A percentile compares a stretch with the other conserved stretches of the same genome.
These are phyloP conservation scores for Stagonosporopsis rhizophila DNA, from an alignment of 2,329 filamentous ascomycete species.

Conservation along the genomic window DNA sequence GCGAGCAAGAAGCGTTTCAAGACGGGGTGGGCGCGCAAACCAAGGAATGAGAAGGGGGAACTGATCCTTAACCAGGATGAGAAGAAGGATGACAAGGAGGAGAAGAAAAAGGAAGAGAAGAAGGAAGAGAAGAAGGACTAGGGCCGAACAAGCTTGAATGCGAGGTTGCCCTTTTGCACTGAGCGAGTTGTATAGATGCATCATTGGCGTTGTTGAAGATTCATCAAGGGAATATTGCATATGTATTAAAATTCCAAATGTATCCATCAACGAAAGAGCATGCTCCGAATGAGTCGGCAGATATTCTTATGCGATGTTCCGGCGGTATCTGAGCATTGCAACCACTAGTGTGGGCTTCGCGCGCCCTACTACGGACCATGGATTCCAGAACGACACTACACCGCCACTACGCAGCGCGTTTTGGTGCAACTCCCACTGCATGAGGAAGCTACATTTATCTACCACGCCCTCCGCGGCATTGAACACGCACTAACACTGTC, in stretches of 20 bases:
- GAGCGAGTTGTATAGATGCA: not conserved
- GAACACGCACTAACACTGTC: not conserved
- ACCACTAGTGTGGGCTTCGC: not conserved
- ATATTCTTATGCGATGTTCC: not conserved
- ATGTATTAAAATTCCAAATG: not conserved
- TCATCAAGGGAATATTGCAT: not conserved
- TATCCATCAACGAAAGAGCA: too few species aligned
- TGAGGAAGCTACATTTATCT: not conserved
- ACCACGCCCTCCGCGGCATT: not conserved
- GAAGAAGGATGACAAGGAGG: not conserved
- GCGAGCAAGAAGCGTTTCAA: constrained; percentile 74
- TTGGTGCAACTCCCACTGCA: not conserved
- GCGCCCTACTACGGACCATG: not conserved
- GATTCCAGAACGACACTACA: not conserved
- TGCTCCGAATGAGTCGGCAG: too few species aligned
- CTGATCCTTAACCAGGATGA: constrained; percentile 27
- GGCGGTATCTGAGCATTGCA: not conserved
- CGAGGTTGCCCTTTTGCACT: not conserved
- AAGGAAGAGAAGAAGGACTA: not conserved
- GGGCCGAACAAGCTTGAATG: not conserved
- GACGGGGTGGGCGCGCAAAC: constrained; percentile 81
- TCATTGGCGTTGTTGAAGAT: constrained; percentile 1
- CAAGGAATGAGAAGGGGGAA: constrained; percentile 54
- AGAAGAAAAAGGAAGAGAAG: not conserved
- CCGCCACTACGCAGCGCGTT: not conserved